Evolutionary conservation across 768 basidiomycete species (phyloP).

Genomic region (Tricholoma flavovirens): DNA sequence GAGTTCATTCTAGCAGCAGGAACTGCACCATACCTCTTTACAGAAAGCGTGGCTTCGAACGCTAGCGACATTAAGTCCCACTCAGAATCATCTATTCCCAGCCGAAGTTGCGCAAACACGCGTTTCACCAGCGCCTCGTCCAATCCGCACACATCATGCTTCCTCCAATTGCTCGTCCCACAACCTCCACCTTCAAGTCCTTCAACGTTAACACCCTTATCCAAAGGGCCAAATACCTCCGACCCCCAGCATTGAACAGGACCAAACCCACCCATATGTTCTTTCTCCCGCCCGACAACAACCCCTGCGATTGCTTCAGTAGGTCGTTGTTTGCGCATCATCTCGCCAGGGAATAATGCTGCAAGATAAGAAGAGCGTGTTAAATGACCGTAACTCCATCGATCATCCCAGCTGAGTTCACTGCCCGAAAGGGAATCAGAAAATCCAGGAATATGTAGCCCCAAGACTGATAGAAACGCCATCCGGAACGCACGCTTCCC

Average conservation of each 20-base stretch:
- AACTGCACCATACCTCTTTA: conserved; percentile 42
- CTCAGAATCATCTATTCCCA: conserved; percentile 41
- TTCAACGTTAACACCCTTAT: conserved; percentile 24
- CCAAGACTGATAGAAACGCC: conserved; percentile 65
- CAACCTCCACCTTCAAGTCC: conserved; percentile 18
- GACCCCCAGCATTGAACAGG: conserved; percentile 64
- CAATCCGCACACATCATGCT: conserved; percentile 45
- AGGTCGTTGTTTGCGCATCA: conserved; percentile 27
- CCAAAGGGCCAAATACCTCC: conserved; percentile 50
- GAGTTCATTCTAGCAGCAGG: background rate
- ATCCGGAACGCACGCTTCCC: conserved; percentile 57
- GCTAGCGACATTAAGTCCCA: conserved; percentile 67
- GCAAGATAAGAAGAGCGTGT: conserved; percentile 39
- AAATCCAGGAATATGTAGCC: conserved; percentile 70
- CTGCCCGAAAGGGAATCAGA: conserved; percentile 30
- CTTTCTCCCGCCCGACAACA: conserved; percentile 59
- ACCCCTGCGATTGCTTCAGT: conserved; percentile 63
- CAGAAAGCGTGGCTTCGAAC: conserved; percentile 56
- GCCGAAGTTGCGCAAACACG: conserved; percentile 53
- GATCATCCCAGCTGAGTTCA: conserved; percentile 53
- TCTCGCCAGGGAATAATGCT: conserved; percentile 45
- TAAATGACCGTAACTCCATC: conserved; percentile 54
- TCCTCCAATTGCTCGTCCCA: conserved; percentile 32
- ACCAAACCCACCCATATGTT: conserved; percentile 57
- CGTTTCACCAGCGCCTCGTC: conserved; percentile 47